Evolutionary conservation across 2,329 filamentous ascomycete species (phyloP).

Genomic region (Ilyonectria sp.): DNA sequence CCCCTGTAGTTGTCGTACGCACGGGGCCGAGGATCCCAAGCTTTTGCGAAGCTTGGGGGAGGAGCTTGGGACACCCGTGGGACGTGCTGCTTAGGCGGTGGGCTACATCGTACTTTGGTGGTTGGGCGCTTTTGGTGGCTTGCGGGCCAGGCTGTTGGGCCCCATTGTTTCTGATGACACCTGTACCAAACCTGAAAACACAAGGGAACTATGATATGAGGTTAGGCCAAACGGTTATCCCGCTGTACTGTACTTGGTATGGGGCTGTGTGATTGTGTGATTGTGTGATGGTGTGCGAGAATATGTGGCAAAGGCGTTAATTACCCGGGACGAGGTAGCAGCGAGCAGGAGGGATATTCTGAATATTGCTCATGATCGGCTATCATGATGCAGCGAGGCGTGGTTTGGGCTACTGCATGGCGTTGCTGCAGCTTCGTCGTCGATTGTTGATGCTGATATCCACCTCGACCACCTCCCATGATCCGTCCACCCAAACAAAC

Average conservation of each 20-base stretch:
- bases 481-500: conserved; percentile 16
- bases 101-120: conserved; percentile 12
- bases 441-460: conserved; percentile 21
- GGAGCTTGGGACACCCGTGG: conserved; percentile 2
- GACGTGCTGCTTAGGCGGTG: conserved; percentile 9
- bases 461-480: conserved; percentile 10
- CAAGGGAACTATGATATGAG: neutral
- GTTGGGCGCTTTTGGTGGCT: conserved; percentile 15
- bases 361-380: conserved; percentile 16
- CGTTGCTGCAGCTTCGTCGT: conserved; percentile 14
- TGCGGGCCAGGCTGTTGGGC: neutral
- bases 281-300: conserved; percentile 1
- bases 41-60: conserved; percentile 15
- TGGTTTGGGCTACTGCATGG: conserved; percentile 2
- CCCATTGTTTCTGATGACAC: conserved; percentile 23
- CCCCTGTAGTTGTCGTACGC: conserved; percentile 21
- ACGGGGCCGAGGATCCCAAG: conserved; percentile 2
- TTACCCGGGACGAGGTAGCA: conserved; percentile 22
- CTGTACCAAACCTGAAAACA: conserved; percentile 5
- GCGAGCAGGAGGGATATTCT: neutral
- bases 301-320: conserved; percentile 3
- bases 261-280: conserved; percentile 2
- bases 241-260: neutral
- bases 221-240: neutral
- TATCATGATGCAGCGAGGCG: conserved; percentile 5